Evolutionary conservation across 2,329 filamentous ascomycete species (phyloP), one percentile per base, ranked within the genome.

Genomic region (Aspergillus versicolor): DNA sequence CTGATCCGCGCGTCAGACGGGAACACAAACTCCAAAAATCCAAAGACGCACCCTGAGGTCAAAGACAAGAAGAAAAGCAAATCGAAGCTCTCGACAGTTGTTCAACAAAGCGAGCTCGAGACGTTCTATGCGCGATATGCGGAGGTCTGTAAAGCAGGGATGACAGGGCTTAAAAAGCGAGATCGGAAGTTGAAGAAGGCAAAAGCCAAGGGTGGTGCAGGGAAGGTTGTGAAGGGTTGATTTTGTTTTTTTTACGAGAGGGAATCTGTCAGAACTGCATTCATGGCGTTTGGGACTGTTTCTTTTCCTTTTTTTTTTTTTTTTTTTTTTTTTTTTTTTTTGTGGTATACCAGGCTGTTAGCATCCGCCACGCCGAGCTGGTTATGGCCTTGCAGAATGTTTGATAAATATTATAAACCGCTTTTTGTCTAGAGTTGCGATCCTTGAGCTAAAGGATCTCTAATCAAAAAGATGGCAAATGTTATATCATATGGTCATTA

Each of bases 161-260:
- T 97, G 92, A 82, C 84, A 48, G 87, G 88, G 7, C 72, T 99
- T 76, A 97, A 96, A 84, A 96, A 96, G 71, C 84, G 94, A 65
- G 93, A 97, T 77, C 84, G 92, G 70, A 90, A 89, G 77, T 85
- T 84, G 79, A 90, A 89, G 72, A 87, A 89, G 66, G 89, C 89
- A 73, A 91, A 89, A 62, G 90, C 63, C 34, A 71, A 73, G 63
- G 67, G 67, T 11, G 65, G 62, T 56, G 69, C 67, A 52, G 57
- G 65, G 30, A 74, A 71, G 63, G 65, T 64, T 54, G 42, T 61
- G 5, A 75, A 75, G 62, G 64, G 65, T 60, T 74, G 15, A 27
- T 45, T 45, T 15, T 6, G 11, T 30, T 30, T 24, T n/a, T 24
- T 11, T 15, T 9, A 21, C 48, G 15, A 37, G 38, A 30, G 15